Evolutionary conservation across 768 basidiomycete species (phyloP), one percentile per base, ranked within the genome.

Genomic region (Rhodotorula babjevae): DNA sequence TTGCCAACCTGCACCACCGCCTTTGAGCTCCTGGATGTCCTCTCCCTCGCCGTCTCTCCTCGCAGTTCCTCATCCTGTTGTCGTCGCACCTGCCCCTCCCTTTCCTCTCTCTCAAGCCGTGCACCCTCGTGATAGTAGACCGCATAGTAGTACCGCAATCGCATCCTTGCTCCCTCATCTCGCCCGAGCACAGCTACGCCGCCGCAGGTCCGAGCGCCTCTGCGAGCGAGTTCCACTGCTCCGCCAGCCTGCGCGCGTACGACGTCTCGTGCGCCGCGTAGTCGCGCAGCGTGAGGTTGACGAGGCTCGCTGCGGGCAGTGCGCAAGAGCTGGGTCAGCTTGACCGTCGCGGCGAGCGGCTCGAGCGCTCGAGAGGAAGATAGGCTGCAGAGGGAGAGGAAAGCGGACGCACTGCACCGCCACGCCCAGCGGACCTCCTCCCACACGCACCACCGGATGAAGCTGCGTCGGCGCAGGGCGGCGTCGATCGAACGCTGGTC

Each of bases 401-500:
- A n/a, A n/a, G n/a, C 23, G 21, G 9, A 70, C 71, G 46, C 58
- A 72, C 71, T 69, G 31, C 15, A 47, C 36, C 69, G 33, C 23
- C 63, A 61, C 21, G 63, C 57, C 63, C 62, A 76, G 14, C 64
- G 21, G 1, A 74, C 44, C 59, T 76, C 76, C 44, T 63, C 29
- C 69, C 70, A 74, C 23, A 73, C 53, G 42, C 67, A 73, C 59
- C 59, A 74, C 65, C 91, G 88, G 69, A 95, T 89, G 79, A 93
- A 96, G 18, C 93, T 87, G 29, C 95, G 84, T 64, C 95, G 83
- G 69, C 86, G 87, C 55, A 96, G 83, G 67, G 89, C 86, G 11
- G 87, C 85, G 31, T 86, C 85, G 75, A 97, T 93, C 2, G 86
- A 85, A 6, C 87, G 87, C 79, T 94, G 91, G 80, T 96, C 95